Percentiles rank a stretch among this genome's conserved stretches.
Evolutionary conservation across 164 flowering plant genomes (phyloP).

Genomic region (Akebia trifoliata): DNA sequence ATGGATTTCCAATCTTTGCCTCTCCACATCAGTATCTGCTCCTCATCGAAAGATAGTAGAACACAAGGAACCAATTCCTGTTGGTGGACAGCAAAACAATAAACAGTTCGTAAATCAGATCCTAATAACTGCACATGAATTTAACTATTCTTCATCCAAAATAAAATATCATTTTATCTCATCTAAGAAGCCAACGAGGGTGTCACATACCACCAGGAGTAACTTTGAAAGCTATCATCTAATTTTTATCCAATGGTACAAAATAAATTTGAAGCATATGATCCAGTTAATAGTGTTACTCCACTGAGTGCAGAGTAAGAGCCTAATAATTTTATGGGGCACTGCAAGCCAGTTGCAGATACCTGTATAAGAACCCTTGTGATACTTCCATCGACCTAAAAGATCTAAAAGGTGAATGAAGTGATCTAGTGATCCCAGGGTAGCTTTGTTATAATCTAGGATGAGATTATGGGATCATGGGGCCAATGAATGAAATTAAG

Average conservation of each 20-base stretch:
- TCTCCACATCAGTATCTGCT: conserved; percentile 91
- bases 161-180: neutral
- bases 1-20: conserved; percentile 80
- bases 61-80: conserved; percentile 99
- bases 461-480: neutral
- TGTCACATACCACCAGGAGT: neutral
- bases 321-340: neutral
- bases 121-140: neutral
- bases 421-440: neutral
- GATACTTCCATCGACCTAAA: neutral
- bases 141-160: neutral
- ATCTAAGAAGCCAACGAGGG: neutral
- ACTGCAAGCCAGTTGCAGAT: neutral
- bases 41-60: conserved; percentile 81
- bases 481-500: no score
- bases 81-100: neutral
- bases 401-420: neutral
- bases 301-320: no score
- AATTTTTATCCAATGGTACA: no score
- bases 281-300: no score
- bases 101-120: conserved; percentile 1
- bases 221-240: neutral
- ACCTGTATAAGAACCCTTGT: neutral
- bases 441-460: neutral
- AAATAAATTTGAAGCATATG: no score